phyloP scores from a whole-genome alignment of 2,329 filamentous ascomycete genomes.

The Penicillium freii region DNA sequence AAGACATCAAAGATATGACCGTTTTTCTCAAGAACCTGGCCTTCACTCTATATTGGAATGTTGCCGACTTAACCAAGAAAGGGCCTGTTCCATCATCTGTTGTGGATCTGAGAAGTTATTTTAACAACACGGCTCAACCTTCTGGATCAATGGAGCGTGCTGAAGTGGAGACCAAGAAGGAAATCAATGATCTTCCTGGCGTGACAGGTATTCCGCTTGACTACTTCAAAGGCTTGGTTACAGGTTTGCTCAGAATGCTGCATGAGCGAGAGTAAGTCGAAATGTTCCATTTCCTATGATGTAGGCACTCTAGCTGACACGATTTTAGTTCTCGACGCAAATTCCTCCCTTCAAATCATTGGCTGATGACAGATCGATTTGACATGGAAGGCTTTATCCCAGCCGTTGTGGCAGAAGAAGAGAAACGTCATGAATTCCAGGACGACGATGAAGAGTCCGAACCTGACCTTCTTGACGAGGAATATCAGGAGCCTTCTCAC shows the following conservation, averaged over 20 bases:
- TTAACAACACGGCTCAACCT: slow-evolving; percentile 32
- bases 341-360: slow-evolving; percentile 80
- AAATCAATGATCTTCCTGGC: slow-evolving; percentile 54
- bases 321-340: slow-evolving; percentile 66
- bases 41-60: slow-evolving; percentile 84
- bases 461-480: slow-evolving; percentile 44
- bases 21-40: slow-evolving; percentile 86
- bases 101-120: slow-evolving; percentile 49
- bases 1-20: slow-evolving; percentile 71
- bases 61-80: slow-evolving; percentile 60
- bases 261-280: slow-evolving; percentile 73
- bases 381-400: slow-evolving; percentile 86
- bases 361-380: slow-evolving; percentile 87
- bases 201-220: slow-evolving; percentile 72
- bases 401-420: slow-evolving; percentile 83
- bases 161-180: slow-evolving; percentile 40
- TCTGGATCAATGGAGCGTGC: slow-evolving; percentile 23
- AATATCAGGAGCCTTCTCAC: slow-evolving; percentile 33
- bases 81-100: slow-evolving; percentile 36
- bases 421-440: slow-evolving; percentile 67
- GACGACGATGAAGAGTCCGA: slow-evolving; percentile 61
- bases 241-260: slow-evolving; percentile 76
- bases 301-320: neutral
- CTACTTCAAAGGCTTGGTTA: slow-evolving; percentile 76
- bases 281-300: neutral